Base-by-base conservation (phyloP, 1,284 basidiomycete species). In the Apiotrichum siamense region DNA sequence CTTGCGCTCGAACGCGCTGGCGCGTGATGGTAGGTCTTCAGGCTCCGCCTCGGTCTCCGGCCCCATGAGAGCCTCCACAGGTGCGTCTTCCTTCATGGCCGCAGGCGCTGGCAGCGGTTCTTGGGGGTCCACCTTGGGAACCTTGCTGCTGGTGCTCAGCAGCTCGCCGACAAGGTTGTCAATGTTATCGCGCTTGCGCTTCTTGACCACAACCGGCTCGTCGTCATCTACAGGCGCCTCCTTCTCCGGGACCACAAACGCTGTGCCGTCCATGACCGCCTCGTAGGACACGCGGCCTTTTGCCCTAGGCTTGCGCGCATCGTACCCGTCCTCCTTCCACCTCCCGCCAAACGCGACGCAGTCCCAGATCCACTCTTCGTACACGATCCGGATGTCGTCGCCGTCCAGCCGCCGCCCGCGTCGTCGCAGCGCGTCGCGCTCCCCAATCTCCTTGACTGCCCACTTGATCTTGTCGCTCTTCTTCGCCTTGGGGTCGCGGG, bases 311-410 rank as follows among this genome's bases (percentile, higher is more conserved):
- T 67, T 69, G 32, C 64, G 57, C 21, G 68, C 68, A 60, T 70
- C 68, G 51, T 72, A 74, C 17, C 44, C 49, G 25, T 69, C 68
- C 53, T 73, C 71, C 51, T 61, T 66, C 58, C 64, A 72, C 31
- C 70, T 61, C 6, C 72, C 73, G 12, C 52, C 49, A 45, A 63
- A 73, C 12, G 55, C 65, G 10, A 71, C 60, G 42, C 73, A 73
- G 60, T 75, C 73, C 71, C 72, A 73, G n/a, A 75, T 59, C 73
- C 73, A 75, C 45, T 72, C 42, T 44, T 72, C 69, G 52, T 72
- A 71, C 4, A 70, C 61, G 44, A 72, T 65, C 42, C 58, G 56
- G 31, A 70, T 69, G 45, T 65, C 62, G 12, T 66, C 63, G 24
- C 47, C 57, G 1, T 62, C 59, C 15, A 55, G 43, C 25, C 55